phyloP scores from a whole-genome alignment of 768 basidiomycete species.

The Cantharellus anzutake region DNA sequence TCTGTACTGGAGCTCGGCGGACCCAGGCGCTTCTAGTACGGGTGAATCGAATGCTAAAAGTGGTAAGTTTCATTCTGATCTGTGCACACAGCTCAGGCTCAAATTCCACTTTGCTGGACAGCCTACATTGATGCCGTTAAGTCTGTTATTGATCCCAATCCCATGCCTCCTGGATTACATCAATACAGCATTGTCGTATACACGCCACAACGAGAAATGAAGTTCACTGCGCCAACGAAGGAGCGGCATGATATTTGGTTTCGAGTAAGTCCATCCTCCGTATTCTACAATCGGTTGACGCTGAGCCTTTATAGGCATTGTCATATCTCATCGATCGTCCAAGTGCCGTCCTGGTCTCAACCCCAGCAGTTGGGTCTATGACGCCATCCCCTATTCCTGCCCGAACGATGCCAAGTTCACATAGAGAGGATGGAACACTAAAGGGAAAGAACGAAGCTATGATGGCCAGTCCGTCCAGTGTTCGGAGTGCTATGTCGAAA shows the following conservation, averaged over 20 bases:
- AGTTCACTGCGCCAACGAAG: conserved; percentile 89
- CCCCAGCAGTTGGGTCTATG: conserved; percentile 11
- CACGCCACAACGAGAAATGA: conserved; percentile 91
- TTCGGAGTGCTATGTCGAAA: conserved; percentile 31
- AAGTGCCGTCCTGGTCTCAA: conserved; percentile 14
- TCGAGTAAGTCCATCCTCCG: conserved; percentile 33
- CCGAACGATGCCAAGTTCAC: background rate
- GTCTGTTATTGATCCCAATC: conserved; percentile 84
- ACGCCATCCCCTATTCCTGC: conserved; percentile 7
- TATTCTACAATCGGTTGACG: conserved; percentile 4
- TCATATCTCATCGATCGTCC: conserved; percentile 79
- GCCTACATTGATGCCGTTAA: conserved; percentile 89
- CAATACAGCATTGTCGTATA: conserved; percentile 86
- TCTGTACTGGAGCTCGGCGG: conserved; percentile 88
- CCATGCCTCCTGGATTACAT: conserved; percentile 84
- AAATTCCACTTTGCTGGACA: conserved; percentile 1
- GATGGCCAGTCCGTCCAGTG: conserved; percentile 47
- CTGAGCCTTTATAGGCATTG: conserved; percentile 41
- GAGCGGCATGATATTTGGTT: conserved; percentile 97
- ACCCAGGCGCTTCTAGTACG: conserved; percentile 77
- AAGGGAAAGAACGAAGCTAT: background rate
- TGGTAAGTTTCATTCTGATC: conserved; percentile 36
- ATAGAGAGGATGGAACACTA: conserved; percentile 3
- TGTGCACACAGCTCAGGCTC: conserved; percentile 1
- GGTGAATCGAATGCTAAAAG: conserved; percentile 92